A percentile compares a stretch with the other conserved stretches of the same genome.
Conservation (phyloP, 1,284 basidiomycete genomes). For the Fomitopsis pinicola region DNA sequence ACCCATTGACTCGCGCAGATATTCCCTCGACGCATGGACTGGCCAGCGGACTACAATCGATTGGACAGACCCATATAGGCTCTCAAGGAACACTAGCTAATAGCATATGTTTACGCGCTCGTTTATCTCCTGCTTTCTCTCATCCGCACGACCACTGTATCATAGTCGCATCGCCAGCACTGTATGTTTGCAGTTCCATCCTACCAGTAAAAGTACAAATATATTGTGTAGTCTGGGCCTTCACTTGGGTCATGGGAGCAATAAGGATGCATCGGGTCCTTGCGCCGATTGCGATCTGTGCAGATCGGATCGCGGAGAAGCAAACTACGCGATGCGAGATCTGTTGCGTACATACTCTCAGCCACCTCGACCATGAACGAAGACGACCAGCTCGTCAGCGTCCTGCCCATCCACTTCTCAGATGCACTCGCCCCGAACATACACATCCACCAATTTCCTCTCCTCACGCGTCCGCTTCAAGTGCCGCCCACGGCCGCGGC, state of each 20-base stretch:
- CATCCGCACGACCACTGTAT: slow-evolving; percentile 1
- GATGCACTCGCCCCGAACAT: slow-evolving; percentile 56
- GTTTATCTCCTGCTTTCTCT: neutral
- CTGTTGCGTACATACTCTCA: neutral
- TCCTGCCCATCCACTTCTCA: slow-evolving; percentile 69
- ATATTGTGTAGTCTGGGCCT: neutral
- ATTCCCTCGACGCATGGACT: neutral
- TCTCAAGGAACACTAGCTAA: neutral
- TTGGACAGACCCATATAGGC: neutral
- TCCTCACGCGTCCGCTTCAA: slow-evolving; percentile 67
- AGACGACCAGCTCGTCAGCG: slow-evolving; percentile 58
- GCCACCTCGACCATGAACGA: slow-evolving; percentile 30
- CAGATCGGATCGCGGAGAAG: slow-evolving; percentile 1
- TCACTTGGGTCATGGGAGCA: neutral
- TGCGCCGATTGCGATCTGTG: neutral
- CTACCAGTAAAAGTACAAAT: neutral
- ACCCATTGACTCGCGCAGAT: neutral
- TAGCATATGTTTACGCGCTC: neutral
- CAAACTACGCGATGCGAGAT: neutral
- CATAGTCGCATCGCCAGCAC: neutral
- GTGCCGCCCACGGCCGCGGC: slow-evolving; percentile 65
- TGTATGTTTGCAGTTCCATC: neutral
- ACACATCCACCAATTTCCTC: slow-evolving; percentile 75
- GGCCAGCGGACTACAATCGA: neutral
- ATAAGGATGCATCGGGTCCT: neutral